Conservation (phyloP, 176 grass and related monocot species). For the Triticum timopheevii region DNA sequence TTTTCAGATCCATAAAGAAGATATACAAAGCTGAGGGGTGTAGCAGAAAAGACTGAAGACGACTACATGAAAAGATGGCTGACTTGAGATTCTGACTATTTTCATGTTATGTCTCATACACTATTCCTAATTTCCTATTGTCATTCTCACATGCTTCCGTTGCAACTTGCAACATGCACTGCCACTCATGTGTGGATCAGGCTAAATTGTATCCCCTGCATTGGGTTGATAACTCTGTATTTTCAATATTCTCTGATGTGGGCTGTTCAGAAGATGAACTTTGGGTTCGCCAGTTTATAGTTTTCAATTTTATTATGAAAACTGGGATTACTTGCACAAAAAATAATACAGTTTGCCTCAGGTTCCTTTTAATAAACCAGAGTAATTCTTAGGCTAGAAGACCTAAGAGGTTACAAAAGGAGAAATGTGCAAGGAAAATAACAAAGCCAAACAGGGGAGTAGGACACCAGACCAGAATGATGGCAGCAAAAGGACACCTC, state of each 20-base stretch:
- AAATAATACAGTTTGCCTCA: neutral
- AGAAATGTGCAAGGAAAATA: conserved; percentile 2
- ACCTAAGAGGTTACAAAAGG: neutral
- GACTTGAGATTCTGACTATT: neutral
- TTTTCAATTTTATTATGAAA: neutral
- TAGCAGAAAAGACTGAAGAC: neutral
- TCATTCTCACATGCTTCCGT: neutral
- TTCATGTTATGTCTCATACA: neutral
- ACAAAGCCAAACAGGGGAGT: conserved; percentile 21
- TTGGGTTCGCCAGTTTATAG: neutral
- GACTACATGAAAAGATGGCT: neutral
- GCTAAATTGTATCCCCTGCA: neutral
- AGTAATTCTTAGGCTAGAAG: neutral
- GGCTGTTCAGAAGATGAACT: neutral
- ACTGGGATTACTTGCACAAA: neutral
- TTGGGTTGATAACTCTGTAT: neutral
- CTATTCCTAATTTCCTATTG: neutral
- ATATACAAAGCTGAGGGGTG: neutral
- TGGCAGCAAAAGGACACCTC: neutral
- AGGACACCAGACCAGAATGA: conserved; percentile 3
- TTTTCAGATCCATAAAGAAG: neutral
- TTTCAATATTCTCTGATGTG: neutral
- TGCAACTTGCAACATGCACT: neutral
- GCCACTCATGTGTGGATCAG: neutral
- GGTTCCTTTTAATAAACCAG: neutral